phyloP scores from a whole-genome alignment of 352 stramenopile species.

The Thalassiosira mediterranea region DNA sequence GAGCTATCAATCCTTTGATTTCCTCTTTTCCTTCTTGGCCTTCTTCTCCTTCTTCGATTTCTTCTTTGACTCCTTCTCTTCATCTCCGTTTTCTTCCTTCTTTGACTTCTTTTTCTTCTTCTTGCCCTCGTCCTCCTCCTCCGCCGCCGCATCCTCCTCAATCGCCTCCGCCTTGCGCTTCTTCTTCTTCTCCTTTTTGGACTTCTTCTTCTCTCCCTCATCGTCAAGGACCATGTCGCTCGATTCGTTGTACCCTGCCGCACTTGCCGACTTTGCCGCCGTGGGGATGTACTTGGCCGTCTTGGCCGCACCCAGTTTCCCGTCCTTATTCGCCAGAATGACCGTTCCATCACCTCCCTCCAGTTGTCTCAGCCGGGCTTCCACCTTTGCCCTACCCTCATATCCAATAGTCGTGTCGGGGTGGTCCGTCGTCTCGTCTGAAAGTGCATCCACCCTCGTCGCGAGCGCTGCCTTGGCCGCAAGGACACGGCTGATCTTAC shows the following conservation, averaged over 20 bases:
- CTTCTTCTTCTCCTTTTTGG: constrained; percentile 78
- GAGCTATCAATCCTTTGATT: too few species aligned
- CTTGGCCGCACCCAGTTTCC: constrained; percentile 62
- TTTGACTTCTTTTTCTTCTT: constrained; percentile 61
- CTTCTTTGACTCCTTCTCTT: constrained; percentile 47
- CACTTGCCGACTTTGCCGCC: constrained; percentile 64
- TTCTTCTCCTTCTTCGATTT: constrained; percentile 56
- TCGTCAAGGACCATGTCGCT: constrained; percentile 93
- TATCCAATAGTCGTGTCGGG: constrained; percentile 92
- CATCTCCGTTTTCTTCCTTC: constrained; percentile 24
- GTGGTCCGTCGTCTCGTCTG: constrained; percentile 91
- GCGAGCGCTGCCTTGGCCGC: constrained; percentile 97
- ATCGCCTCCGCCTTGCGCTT: constrained; percentile 41
- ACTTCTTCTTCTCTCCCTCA: constrained; percentile 69
- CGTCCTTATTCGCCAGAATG: constrained; percentile 89
- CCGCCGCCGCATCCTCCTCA: constrained; percentile 24
- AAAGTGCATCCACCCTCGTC: constrained; percentile 99
- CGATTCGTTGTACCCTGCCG: constrained; percentile 91
- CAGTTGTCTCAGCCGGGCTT: constrained; percentile 96
- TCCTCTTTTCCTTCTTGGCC: constrained; percentile 44
- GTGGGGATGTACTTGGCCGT: constrained; percentile 79
- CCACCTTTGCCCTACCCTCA: constrained; percentile 97
- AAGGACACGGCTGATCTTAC: constrained; percentile 98
- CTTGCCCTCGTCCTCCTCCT: constrained; percentile 43
- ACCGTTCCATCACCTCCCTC: constrained; percentile 92